Conservation (phyloP, 805 yeast species). For the Candida coleopterorum region DNA sequence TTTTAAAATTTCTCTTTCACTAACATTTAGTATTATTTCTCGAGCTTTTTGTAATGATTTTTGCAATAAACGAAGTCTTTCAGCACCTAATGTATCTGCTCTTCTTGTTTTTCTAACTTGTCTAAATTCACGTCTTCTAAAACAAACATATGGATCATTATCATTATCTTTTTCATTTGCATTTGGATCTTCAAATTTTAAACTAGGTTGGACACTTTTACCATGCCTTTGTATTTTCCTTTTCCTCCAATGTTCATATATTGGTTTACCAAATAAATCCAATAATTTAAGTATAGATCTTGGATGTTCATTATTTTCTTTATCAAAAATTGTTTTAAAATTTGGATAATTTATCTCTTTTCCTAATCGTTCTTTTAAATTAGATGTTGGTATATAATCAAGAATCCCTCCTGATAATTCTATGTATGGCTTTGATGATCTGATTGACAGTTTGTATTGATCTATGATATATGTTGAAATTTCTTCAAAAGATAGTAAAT, state of each 20-base stretch:
- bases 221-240: constrained; percentile 73
- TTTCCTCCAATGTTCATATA: constrained; percentile 78
- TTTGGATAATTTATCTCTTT: constrained; percentile 51
- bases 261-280: constrained; percentile 54
- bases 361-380: constrained; percentile 53
- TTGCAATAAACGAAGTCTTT: constrained; percentile 68
- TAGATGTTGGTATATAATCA: constrained; percentile 45
- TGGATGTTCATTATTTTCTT: constrained; percentile 23
- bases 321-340: constrained; percentile 58
- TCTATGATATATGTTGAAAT: constrained; percentile 47
- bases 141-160: constrained; percentile 90
- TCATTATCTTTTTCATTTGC: constrained; percentile 78
- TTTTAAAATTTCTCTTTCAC: constrained; percentile 68
- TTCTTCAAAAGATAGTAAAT: constrained; percentile 67
- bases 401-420: constrained; percentile 23
- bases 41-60: constrained; percentile 74
- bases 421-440: constrained; percentile 20
- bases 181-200: constrained; percentile 78
- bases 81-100: constrained; percentile 86
- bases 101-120: constrained; percentile 95
- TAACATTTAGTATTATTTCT: constrained; percentile 61
- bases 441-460: constrained; percentile 25
- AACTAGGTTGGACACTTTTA: constrained; percentile 61
- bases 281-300: constrained; percentile 48
- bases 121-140: constrained; percentile 90